A percentile compares a stretch with the other conserved stretches of the same genome.
These are phyloP conservation scores for Rossbeevera mucosa DNA, from an alignment of 768 basidiomycete genomes.

Conservation along the genomic window DNA sequence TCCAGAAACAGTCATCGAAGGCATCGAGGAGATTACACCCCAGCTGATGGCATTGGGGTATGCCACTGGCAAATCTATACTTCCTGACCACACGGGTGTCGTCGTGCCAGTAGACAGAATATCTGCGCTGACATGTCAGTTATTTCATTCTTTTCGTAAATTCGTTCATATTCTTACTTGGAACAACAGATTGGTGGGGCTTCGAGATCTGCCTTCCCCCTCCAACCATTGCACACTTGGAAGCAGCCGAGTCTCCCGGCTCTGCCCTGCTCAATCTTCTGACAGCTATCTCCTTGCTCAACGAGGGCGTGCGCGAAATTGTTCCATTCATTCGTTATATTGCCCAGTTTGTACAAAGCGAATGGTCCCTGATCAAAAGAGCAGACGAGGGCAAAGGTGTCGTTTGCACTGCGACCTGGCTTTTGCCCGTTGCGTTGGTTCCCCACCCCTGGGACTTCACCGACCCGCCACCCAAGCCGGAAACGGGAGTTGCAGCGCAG, in stretches of 20 bases:
- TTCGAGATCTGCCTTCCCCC: constrained; percentile 74
- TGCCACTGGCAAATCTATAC: constrained; percentile 61
- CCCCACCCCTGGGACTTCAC: constrained; percentile 79
- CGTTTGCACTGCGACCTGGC: constrained; percentile 88
- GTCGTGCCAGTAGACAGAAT: constrained; percentile 74
- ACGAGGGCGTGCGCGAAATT: constrained; percentile 75
- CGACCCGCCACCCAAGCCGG: constrained; percentile 35
- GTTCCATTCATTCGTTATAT: constrained; percentile 83
- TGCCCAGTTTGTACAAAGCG: constrained; percentile 71
- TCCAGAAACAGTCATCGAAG: constrained; percentile 63
- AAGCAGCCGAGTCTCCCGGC: constrained; percentile 56
- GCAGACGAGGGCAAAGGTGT: constrained; percentile 73
- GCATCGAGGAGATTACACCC: constrained; percentile 67
- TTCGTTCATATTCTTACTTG: constrained; percentile 6
- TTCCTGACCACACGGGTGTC: constrained; percentile 65
- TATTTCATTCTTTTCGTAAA: background rate
- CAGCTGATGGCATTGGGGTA: constrained; percentile 75
- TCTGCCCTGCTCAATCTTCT: constrained; percentile 65
- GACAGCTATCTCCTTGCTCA: constrained; percentile 63
- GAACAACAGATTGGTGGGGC: constrained; percentile 80
- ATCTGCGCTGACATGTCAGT: constrained; percentile 73
- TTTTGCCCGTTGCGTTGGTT: constrained; percentile 75
- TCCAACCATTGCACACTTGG: constrained; percentile 58
- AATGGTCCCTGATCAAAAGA: constrained; percentile 59
- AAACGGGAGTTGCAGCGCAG: constrained; percentile 10